A percentile compares a stretch with the other conserved stretches of the same genome.
phyloP scores from a whole-genome alignment of 2,329 filamentous ascomycete genomes.

The Amphichorda felina region DNA sequence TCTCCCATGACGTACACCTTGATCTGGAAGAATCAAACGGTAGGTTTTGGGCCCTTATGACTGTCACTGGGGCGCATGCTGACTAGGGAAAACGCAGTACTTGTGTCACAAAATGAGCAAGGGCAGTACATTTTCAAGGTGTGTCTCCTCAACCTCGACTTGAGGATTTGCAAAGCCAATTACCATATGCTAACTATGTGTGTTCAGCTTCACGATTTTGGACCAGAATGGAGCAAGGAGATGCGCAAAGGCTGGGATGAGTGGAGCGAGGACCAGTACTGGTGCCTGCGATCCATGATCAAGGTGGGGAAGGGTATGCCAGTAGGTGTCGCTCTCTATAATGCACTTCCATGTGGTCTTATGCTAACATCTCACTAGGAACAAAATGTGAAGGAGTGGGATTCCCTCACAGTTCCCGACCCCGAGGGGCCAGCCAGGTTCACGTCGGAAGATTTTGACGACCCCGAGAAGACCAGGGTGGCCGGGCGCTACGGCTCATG shows the following conservation, averaged over 20 bases:
- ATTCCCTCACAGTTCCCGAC: constrained; percentile 1
- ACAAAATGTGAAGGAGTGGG: constrained; percentile 8
- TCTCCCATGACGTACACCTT: constrained; percentile 14
- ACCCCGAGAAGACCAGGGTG: constrained; percentile 1
- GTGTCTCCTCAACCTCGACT: not conserved
- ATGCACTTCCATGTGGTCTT: not conserved
- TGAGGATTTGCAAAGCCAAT: too few species aligned
- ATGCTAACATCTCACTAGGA: constrained; percentile 6
- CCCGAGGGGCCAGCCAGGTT: not conserved
- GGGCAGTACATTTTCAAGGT: not conserved
- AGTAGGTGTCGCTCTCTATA: not conserved
- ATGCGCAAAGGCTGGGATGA: constrained; percentile 1
- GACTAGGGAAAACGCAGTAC: constrained; percentile 1
- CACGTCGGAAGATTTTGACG: not conserved
- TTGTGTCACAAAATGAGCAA: not conserved
- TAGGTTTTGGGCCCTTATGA: constrained; percentile 6
- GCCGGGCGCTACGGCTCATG: constrained; percentile 10
- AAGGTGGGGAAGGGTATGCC: not conserved
- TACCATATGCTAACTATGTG: not conserved
- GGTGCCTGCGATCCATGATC: not conserved
- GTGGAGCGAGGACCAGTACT: not conserved
- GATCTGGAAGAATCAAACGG: constrained; percentile 17
- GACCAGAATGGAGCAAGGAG: not conserved
- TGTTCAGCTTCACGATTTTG: constrained; percentile 3
- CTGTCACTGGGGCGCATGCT: not conserved